Base-by-base conservation (phyloP, 208 protist genomes). In the Blechomonas ayalai region DNA sequence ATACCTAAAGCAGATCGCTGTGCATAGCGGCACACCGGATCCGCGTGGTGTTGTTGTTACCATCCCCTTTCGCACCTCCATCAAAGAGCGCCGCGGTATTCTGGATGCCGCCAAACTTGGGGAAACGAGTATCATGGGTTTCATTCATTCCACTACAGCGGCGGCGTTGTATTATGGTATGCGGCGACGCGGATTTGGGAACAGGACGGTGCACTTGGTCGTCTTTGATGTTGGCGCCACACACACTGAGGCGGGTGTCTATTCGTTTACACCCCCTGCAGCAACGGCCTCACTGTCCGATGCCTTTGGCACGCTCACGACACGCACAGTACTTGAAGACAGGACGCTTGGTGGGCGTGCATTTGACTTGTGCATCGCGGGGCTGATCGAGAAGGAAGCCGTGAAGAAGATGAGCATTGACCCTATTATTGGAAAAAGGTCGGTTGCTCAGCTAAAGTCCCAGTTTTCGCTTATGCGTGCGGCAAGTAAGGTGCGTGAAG, bases 111-210 rank as follows among this genome's bases (percentile, higher is more conserved):
- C 93, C 4, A 46, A 75, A 1, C 52, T 97, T 9, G 77, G 82
- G 4, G 66, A 71, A 16, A 18, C 96, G 15, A 81, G 82, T 35
- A 69, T 96, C 24, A 54, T 96, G 0, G 86, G 89, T 15, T 72
- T 96, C 28, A 75, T 97, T 57, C 81, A 96, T 31, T 82, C 85
- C n/a, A 93, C 80, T 19, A 96, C 90, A 26, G 87, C 91, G 4
- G 81, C 82, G 4, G 85, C 85, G 1, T 78, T 92, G 24, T 92
- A 96, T 45, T 90, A 92, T 46, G 85, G 85, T 15, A 66, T 88
- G 45, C 73, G 81, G 12, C 74, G 68, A 43, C 60, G 81, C 40
- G 85, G 85, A 7, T 90, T 93, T 40, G 84, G 57, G 39, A 80
- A 88, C 35, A 50, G 51, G 26, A 84, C 67, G 22, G 53, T 92